Percentiles rank a stretch among this genome's conserved stretches.
phyloP scores from a whole-genome alignment of 106 monocot genomes.

The Apostasia shenzhenica region DNA sequence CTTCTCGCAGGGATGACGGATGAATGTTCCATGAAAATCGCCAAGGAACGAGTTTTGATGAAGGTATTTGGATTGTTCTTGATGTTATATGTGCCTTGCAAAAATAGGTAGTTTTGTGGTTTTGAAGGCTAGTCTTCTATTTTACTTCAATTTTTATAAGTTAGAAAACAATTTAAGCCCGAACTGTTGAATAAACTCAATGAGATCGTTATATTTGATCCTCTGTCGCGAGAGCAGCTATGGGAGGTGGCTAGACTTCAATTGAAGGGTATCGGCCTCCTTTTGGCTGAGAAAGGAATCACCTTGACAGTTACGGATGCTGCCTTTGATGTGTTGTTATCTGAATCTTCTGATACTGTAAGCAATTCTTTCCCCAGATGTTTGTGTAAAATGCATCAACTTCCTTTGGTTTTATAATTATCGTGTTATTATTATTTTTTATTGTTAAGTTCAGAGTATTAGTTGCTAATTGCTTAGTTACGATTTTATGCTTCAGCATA shows the following conservation, averaged over 20 bases:
- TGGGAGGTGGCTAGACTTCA: conserved; percentile 59
- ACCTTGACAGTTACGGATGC: conserved; percentile 54
- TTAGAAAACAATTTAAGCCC: conserved; percentile 50
- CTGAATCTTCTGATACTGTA: conserved; percentile 64
- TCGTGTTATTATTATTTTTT: too few relatives aligned
- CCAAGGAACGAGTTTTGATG: conserved; percentile 41
- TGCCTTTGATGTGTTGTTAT: conserved; percentile 46
- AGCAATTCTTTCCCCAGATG: background rate
- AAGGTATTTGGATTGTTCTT: conserved; percentile 24
- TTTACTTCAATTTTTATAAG: conserved; percentile 12
- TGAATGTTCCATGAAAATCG: conserved; percentile 37
- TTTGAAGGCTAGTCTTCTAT: too few relatives aligned
- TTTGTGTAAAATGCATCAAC: too few relatives aligned
- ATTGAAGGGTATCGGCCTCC: conserved; percentile 53
- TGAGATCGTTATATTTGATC: conserved; percentile 73
- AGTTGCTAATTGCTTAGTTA: background rate
- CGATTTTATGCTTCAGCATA: conserved; percentile 23
- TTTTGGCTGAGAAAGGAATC: conserved; percentile 52
- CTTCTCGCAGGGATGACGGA: conserved; percentile 47
- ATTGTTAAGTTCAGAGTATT: too few relatives aligned
- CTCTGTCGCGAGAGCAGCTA: conserved; percentile 63
- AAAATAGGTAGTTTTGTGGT: too few relatives aligned
- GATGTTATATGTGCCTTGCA: background rate
- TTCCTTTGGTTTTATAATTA: too few relatives aligned
- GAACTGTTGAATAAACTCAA: conserved; percentile 61